A percentile compares a stretch with the other conserved stretches of the same genome.
phyloP scores from a whole-genome alignment of 768 basidiomycete genomes.

The Ramaria rubella region DNA sequence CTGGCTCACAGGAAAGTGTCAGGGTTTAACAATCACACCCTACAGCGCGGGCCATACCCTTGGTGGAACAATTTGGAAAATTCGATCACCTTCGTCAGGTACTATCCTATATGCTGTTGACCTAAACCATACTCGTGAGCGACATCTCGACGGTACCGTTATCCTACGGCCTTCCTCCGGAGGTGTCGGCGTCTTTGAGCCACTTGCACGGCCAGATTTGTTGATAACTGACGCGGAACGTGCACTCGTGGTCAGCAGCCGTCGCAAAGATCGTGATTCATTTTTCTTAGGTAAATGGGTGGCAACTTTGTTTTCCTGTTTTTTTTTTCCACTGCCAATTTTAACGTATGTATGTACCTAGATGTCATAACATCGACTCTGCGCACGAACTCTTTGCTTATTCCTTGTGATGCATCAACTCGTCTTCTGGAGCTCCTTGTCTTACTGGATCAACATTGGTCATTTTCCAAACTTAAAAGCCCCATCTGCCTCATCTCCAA shows the following conservation, averaged over 20 bases:
- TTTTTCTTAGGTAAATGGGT: slow-evolving; percentile 61
- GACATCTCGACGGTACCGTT: slow-evolving; percentile 92
- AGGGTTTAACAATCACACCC: slow-evolving; percentile 89
- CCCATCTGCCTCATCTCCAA: slow-evolving; percentile 93
- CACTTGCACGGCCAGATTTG: slow-evolving; percentile 82
- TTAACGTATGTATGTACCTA: slow-evolving; percentile 26
- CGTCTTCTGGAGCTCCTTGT: slow-evolving; percentile 95
- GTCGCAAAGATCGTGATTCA: slow-evolving; percentile 84
- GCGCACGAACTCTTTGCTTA: slow-evolving; percentile 71
- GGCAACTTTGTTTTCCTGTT: not conserved
- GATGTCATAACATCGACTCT: slow-evolving; percentile 88
- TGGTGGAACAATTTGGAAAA: slow-evolving; percentile 97
- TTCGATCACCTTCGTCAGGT: slow-evolving; percentile 94
- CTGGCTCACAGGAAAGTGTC: slow-evolving; percentile 63
- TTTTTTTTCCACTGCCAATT: not conserved
- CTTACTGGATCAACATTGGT: slow-evolving; percentile 96
- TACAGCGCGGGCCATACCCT: slow-evolving; percentile 93
- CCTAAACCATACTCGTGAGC: slow-evolving; percentile 93
- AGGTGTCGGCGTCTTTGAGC: slow-evolving; percentile 71
- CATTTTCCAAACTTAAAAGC: slow-evolving; percentile 71
- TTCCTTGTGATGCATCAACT: slow-evolving; percentile 91
- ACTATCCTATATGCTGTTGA: slow-evolving; percentile 94
- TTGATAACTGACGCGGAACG: slow-evolving; percentile 91
- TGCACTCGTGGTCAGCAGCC: slow-evolving; percentile 73
- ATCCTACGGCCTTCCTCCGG: slow-evolving; percentile 54